Base-by-base conservation (phyloP, 345 rosid species). In the Dipteronia sinensis region DNA sequence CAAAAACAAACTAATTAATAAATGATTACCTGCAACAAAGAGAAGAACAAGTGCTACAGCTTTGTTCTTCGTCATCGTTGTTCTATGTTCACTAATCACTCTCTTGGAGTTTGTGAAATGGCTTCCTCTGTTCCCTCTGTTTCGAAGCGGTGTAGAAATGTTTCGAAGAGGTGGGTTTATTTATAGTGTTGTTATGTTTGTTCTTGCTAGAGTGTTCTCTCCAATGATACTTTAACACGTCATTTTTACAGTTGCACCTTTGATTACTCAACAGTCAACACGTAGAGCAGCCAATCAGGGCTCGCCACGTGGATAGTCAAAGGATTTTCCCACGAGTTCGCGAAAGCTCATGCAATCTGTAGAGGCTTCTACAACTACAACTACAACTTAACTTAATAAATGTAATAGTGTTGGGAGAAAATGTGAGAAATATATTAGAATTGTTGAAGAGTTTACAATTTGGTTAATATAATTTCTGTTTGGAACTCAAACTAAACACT, bases 1-100 rank as follows among this genome's bases (percentile, higher is more conserved):
- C n/a, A 79, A 49, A 16, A 65, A 11, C 20, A 65, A 53, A 22
- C 4, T 13, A 42, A 29, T 65, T 29, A 38, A 58, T 5, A 12
- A 13, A 65, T 16, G 8, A 65, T 75, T 59, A 83, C 89, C 88
- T 61, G 81, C 79, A 59, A 77, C 51, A 64, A 86, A 64, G n/a
- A 82, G 79, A 31, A 81, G 58, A 34, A 83, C 22, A 49, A 81
- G 27, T 0, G 67, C 56, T 17, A 77, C 44, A 8, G 82, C 74
- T 69, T 64, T 77, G 58, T 31, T 77, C 71, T 73, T 72, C 76
- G 79, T 76, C 80, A 42, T 80, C 87, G 72, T 77, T 27, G 71
- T 70, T 46, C 3, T 40, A 4, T 34, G 38, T 19, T 6, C 71
- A 42, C 19, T 11, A 3, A 11, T 65, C 27, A 8, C 4, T 11